Percentiles rank a stretch among this genome's conserved stretches.
Evolutionary conservation across 2,329 filamentous ascomycete genomes (phyloP).

Genomic region (Diplodia intermedia): DNA sequence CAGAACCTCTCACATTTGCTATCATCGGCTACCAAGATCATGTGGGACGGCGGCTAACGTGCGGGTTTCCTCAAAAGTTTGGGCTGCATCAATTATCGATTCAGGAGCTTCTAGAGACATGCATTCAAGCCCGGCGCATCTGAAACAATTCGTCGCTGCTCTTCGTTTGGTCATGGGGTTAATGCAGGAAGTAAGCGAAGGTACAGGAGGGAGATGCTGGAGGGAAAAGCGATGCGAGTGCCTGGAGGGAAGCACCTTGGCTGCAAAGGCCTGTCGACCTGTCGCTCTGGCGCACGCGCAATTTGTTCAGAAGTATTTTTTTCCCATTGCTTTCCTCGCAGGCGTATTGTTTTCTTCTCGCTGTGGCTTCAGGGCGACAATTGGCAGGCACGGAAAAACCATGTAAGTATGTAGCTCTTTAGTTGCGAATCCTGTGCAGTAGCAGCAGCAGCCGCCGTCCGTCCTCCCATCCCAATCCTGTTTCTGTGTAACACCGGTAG

Average conservation of each 20-base stretch:
- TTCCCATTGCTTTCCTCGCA: not conserved
- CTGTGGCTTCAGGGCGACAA: slow-evolving; percentile 8
- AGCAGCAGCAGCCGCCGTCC: slow-evolving; percentile 2
- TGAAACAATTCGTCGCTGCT: slow-evolving; percentile 32
- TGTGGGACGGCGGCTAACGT: slow-evolving; percentile 27
- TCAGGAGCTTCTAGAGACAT: slow-evolving; percentile 32
- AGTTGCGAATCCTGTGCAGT: slow-evolving; percentile 12
- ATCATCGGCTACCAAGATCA: slow-evolving; percentile 9
- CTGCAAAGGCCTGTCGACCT: slow-evolving; percentile 22
- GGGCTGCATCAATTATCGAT: slow-evolving; percentile 29
- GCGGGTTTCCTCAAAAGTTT: slow-evolving; percentile 28
- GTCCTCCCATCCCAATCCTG: slow-evolving; percentile 7
- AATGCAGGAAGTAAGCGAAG: slow-evolving; percentile 21
- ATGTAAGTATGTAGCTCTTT: slow-evolving; percentile 26
- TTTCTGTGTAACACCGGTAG: slow-evolving; percentile 23
- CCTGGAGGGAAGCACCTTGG: slow-evolving; percentile 14
- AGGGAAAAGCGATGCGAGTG: slow-evolving; percentile 26
- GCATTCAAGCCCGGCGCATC: slow-evolving; percentile 31
- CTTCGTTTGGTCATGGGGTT: slow-evolving; percentile 27
- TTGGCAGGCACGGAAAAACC: not conserved
- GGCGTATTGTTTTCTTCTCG: slow-evolving; percentile 7
- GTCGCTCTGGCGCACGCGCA: slow-evolving; percentile 19
- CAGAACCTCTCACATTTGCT: slow-evolving; percentile 24
- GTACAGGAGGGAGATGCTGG: slow-evolving; percentile 16
- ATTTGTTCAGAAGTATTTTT: slow-evolving; percentile 5